Evolutionary conservation across 1,139 yeast genomes (phyloP).

Genomic region (Lodderomyces orthopsilosis): DNA sequence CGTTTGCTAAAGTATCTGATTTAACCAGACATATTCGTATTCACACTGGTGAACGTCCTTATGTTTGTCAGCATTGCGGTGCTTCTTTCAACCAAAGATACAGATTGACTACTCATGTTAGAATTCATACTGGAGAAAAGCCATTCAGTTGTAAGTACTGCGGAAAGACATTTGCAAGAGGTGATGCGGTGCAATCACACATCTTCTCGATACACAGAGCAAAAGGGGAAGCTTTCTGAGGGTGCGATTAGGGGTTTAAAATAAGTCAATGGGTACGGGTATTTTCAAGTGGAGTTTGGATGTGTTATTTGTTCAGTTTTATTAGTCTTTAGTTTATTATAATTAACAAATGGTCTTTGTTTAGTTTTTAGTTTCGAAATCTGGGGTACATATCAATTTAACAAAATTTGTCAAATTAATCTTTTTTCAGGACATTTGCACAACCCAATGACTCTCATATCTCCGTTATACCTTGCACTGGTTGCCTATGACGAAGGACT

Average conservation of each 20-base stretch:
- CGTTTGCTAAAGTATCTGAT: conserved; percentile 23
- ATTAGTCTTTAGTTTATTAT: neutral
- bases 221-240: conserved; percentile 15
- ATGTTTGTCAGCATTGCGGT: conserved; percentile 20
- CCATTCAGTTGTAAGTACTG: conserved; percentile 26
- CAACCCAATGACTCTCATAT: no score
- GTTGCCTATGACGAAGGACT: no score
- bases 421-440: no score
- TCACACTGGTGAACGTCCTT: conserved; percentile 29
- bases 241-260: neutral
- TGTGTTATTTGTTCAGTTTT: neutral
- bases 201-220: conserved; percentile 19
- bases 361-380: neutral
- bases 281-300: neutral
- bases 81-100: conserved; percentile 26
- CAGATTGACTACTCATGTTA: conserved; percentile 25
- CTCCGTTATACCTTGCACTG: no score
- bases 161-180: conserved; percentile 25
- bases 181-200: conserved; percentile 28
- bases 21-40: conserved; percentile 23
- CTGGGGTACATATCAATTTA: neutral
- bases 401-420: no score
- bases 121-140: conserved; percentile 28
- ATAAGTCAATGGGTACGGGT: no score
- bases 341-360: neutral